Conservation (phyloP, 176 grass and related monocot genomes). For the Eremochloa ophiuroides region DNA sequence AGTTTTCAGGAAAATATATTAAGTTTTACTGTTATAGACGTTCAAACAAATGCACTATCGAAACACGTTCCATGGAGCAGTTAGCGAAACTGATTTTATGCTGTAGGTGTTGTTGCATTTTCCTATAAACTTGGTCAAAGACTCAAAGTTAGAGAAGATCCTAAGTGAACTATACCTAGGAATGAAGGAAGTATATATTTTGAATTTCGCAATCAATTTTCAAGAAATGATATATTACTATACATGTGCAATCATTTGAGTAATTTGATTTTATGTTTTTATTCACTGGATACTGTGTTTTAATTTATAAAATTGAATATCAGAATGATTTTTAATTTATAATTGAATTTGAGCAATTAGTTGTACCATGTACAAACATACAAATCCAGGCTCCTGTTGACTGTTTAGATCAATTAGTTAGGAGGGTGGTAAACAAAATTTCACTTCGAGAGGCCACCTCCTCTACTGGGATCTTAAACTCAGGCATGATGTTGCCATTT, state of each 20-base stretch:
- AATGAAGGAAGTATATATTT: neutral
- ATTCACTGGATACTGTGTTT: neutral
- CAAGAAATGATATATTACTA: neutral
- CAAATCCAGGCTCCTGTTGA: neutral
- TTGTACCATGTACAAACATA: neutral
- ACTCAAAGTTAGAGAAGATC: neutral
- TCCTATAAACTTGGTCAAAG: neutral
- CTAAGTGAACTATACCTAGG: neutral
- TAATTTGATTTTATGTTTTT: neutral
- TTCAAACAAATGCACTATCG: neutral
- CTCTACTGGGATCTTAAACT: neutral
- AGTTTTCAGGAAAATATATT: neutral
- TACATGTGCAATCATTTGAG: neutral
- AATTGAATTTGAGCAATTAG: neutral
- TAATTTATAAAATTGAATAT: neutral
- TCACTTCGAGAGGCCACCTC: neutral
- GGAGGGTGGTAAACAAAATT: neutral
- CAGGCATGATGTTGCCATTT: neutral
- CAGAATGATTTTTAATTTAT: neutral
- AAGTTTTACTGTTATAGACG: neutral
- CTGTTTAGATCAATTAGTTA: neutral
- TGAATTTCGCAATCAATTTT: constrained; percentile 3
- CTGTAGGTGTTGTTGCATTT: neutral
- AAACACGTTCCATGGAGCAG: neutral
- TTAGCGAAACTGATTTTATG: neutral